A percentile compares a stretch with the other conserved stretches of the same genome.
These are phyloP conservation scores for Hemerocallis citrina DNA, from an alignment of 106 monocot species.

Conservation along the genomic window DNA sequence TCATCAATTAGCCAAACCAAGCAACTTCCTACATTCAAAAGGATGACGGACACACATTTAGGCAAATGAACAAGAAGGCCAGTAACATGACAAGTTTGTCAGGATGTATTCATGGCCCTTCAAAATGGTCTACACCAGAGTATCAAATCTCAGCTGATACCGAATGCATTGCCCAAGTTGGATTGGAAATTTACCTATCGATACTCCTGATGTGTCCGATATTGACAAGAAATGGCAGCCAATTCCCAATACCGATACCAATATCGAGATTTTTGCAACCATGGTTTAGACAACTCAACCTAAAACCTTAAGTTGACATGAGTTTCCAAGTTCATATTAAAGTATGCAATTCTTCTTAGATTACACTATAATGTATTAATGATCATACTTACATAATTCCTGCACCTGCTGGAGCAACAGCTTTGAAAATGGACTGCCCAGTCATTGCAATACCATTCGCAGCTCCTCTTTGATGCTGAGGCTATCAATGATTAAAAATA, in stretches of 20 bases:
- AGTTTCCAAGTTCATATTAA: not conserved
- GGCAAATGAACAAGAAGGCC: too few relatives aligned
- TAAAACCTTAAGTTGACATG: not conserved
- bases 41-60: too few relatives aligned
- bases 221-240: too few relatives aligned
- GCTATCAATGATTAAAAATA: slow-evolving; percentile 6
- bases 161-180: too few relatives aligned
- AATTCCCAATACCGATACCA: not conserved
- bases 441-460: slow-evolving; percentile 44
- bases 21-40: too few relatives aligned
- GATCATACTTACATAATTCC: slow-evolving; percentile 39
- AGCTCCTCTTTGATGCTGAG: slow-evolving; percentile 47
- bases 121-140: too few relatives aligned
- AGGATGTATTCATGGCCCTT: too few relatives aligned
- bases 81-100: too few relatives aligned
- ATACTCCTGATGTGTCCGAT: too few relatives aligned
- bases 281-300: not conserved
- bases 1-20: too few relatives aligned
- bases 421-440: slow-evolving; percentile 33
- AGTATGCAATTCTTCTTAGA: not conserved
- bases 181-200: not conserved
- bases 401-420: slow-evolving; percentile 34
- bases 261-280: not conserved
- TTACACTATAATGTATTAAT: not conserved
- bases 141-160: too few relatives aligned